These are phyloP conservation scores for Kalmanozyma brasiliensis DNA, from an alignment of 1,284 basidiomycete species.

Conservation along the genomic window DNA sequence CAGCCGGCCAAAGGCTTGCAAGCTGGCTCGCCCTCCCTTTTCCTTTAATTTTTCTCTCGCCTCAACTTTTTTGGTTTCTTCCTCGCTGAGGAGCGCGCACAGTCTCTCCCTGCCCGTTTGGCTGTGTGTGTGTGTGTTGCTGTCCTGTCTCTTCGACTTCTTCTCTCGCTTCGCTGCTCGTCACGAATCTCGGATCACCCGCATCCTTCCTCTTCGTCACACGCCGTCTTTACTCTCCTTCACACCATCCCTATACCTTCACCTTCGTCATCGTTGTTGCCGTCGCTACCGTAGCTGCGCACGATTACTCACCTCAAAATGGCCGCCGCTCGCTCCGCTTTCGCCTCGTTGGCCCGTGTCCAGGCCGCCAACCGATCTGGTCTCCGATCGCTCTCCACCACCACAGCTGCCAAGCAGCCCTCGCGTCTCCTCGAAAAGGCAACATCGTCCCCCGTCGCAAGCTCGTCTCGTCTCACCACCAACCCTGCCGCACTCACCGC, in stretches of 20 bases:
- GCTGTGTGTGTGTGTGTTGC: constrained; percentile 6
- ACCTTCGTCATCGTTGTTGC: constrained; percentile 5
- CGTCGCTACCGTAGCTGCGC: not conserved
- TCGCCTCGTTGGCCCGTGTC: constrained; percentile 46
- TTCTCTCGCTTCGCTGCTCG: not conserved
- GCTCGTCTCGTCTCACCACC: constrained; percentile 49
- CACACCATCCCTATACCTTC: constrained; percentile 5
- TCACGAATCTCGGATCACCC: constrained; percentile 1
- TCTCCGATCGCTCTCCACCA: constrained; percentile 37
- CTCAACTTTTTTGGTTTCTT: constrained; percentile 5
- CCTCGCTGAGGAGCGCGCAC: too few relatives aligned
- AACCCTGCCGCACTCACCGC: constrained; percentile 46
- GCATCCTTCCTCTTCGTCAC: not conserved
- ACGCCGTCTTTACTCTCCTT: too few relatives aligned
- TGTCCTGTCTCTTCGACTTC: not conserved
- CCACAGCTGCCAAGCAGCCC: constrained; percentile 44
- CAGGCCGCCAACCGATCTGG: constrained; percentile 29
- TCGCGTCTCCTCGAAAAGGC: constrained; percentile 42
- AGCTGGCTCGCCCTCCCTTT: constrained; percentile 7
- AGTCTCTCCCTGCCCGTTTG: not conserved
- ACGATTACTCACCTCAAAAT: constrained; percentile 19
- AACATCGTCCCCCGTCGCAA: constrained; percentile 26
- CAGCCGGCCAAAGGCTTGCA: constrained; percentile 12
- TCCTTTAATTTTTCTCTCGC: constrained; percentile 3
- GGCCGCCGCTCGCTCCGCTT: constrained; percentile 46